phyloP scores from a whole-genome alignment of 1,284 basidiomycete species.

The Cerrena zonata region DNA sequence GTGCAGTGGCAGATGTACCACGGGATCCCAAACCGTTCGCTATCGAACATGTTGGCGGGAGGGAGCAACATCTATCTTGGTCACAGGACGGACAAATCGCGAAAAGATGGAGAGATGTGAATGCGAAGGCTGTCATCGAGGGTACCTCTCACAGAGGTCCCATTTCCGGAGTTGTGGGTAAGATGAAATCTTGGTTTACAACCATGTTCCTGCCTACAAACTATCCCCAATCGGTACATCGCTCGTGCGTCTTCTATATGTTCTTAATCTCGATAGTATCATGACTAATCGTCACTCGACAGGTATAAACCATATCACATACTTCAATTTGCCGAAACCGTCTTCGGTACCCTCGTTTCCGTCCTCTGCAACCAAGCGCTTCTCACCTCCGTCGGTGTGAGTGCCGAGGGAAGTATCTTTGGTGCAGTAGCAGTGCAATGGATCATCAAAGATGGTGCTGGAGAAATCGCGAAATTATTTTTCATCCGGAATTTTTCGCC shows the following conservation, averaged over 20 bases:
- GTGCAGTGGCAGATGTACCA: not conserved
- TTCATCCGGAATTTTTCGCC: slow-evolving; percentile 28
- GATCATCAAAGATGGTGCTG: slow-evolving; percentile 31
- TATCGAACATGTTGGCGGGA: slow-evolving; percentile 25
- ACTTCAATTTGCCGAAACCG: slow-evolving; percentile 27
- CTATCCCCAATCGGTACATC: slow-evolving; percentile 29
- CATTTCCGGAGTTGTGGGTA: slow-evolving; percentile 15
- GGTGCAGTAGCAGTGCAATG: slow-evolving; percentile 31
- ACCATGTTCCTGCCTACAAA: slow-evolving; percentile 31
- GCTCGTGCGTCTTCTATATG: slow-evolving; percentile 21
- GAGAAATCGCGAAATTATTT: slow-evolving; percentile 29
- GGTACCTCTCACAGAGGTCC: slow-evolving; percentile 9
- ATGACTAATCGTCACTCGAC: not conserved
- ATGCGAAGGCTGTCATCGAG: not conserved
- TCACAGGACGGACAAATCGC: slow-evolving; percentile 16
- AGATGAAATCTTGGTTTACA: slow-evolving; percentile 24
- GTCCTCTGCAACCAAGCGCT: slow-evolving; percentile 30
- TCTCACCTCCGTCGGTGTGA: slow-evolving; percentile 27
- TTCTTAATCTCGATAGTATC: not conserved
- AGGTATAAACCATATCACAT: slow-evolving; percentile 27
- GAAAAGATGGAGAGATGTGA: slow-evolving; percentile 24
- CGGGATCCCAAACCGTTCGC: slow-evolving; percentile 17
- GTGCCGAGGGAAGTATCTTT: slow-evolving; percentile 28
- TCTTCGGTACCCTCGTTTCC: slow-evolving; percentile 25
- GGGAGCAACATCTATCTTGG: slow-evolving; percentile 28